A percentile compares a stretch with the other conserved stretches of the same genome.
Conservation (phyloP, 2,329 filamentous ascomycete species). For the Fusarium phyllophilum region DNA sequence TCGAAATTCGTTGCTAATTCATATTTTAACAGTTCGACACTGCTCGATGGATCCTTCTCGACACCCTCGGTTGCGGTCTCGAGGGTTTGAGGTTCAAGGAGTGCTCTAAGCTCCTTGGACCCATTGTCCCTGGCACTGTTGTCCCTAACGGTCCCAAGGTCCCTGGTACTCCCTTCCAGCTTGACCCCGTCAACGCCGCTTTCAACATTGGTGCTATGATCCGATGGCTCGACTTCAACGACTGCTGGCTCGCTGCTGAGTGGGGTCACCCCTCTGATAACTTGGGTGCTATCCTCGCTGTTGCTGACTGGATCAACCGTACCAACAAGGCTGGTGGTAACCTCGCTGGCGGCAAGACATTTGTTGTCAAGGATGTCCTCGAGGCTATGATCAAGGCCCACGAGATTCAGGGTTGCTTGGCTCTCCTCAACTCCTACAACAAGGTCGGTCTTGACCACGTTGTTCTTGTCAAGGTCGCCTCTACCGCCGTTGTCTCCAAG, state of each 20-base stretch:
- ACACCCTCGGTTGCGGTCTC: conserved; percentile 95
- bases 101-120: conserved; percentile 93
- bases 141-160: conserved; percentile 94
- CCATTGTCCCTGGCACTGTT: conserved; percentile 86
- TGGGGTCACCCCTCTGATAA: conserved; percentile 99
- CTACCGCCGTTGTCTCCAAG: conserved; percentile 91
- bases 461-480: conserved; percentile 96
- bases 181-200: conserved; percentile 93
- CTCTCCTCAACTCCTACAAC: conserved; percentile 98
- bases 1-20: conserved; percentile 10
- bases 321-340: conserved; percentile 82
- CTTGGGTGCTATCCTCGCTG: conserved; percentile 93
- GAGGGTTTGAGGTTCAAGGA: conserved; percentile 96
- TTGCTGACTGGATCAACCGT: conserved; percentile 96
- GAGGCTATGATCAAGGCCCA: conserved; percentile 99
- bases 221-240: conserved; percentile 99
- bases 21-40: conserved; percentile 80
- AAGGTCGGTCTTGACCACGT: conserved; percentile 98
- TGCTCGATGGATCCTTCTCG: conserved; percentile 94
- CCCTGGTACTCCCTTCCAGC: conserved; percentile 89
- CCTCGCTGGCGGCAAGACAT: conserved; percentile 86
- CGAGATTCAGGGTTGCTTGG: conserved; percentile 97
- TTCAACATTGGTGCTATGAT: conserved; percentile 99
- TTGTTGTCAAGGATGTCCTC: conserved; percentile 89
- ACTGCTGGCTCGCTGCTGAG: conserved; percentile 98